phyloP scores from a whole-genome alignment of 257 asterid species.

The Petunia secreta region DNA sequence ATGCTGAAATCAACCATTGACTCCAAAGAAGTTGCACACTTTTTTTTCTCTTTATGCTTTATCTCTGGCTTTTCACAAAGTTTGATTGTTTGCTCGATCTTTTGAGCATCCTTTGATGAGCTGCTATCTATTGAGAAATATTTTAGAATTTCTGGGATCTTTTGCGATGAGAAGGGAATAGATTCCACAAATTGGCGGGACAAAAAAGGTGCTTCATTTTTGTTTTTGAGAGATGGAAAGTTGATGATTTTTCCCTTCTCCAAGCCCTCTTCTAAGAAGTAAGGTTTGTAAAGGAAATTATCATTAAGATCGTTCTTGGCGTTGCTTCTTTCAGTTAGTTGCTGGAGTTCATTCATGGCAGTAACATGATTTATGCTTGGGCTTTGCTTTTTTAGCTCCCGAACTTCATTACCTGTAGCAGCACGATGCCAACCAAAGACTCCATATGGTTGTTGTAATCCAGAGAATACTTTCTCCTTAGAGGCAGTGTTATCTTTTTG shows the following conservation, averaged over 20 bases:
- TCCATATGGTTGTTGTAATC: neutral
- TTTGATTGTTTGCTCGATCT: constrained; percentile 8
- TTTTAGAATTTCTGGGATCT: constrained; percentile 22
- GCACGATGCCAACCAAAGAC: neutral
- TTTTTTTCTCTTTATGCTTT: constrained; percentile 14
- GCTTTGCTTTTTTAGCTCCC: neutral
- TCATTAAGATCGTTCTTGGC: neutral
- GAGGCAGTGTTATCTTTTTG: neutral
- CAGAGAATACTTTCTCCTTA: neutral
- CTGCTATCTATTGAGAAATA: constrained; percentile 22
- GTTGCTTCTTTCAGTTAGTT: neutral
- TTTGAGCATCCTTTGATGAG: constrained; percentile 20
- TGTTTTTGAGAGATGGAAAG: constrained; percentile 3
- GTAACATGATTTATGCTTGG: neutral
- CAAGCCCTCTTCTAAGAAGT: constrained; percentile 24
- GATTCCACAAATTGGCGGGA: constrained; percentile 29
- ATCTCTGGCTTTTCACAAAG: constrained; percentile 15
- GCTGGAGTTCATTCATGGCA: neutral
- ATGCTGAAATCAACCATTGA: constrained; percentile 24
- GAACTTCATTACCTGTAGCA: neutral
- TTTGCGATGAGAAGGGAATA: constrained; percentile 28
- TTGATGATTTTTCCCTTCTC: constrained; percentile 22
- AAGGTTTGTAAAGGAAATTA: neutral
- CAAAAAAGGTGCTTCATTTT: constrained; percentile 4
- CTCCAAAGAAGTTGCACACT: constrained; percentile 21